These are phyloP conservation scores for Sungouiella thailandica DNA, from an alignment of 805 yeast species.

Conservation along the genomic window DNA sequence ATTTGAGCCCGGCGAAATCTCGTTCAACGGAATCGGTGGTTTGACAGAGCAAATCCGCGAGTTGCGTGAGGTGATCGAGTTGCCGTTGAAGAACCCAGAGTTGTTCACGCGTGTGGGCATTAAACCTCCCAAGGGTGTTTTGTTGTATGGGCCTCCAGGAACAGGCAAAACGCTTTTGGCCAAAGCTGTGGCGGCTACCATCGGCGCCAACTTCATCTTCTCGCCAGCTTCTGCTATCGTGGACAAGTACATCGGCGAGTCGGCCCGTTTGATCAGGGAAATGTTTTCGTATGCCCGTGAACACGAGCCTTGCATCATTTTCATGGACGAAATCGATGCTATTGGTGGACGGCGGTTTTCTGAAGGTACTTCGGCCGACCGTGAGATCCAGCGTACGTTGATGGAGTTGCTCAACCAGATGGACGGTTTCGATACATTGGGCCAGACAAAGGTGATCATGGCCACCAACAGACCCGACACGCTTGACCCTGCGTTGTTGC, in stretches of 20 bases:
- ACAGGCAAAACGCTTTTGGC: slow-evolving; percentile 96
- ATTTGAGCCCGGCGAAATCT: slow-evolving; percentile 94
- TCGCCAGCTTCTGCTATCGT: slow-evolving; percentile 99
- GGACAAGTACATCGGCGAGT: slow-evolving; percentile 96
- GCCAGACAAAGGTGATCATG: slow-evolving; percentile 96
- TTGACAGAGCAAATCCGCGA: slow-evolving; percentile 93
- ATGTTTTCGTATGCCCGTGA: slow-evolving; percentile 98
- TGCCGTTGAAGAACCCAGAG: slow-evolving; percentile 96
- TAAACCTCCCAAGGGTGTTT: slow-evolving; percentile 97
- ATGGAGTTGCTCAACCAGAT: slow-evolving; percentile 96
- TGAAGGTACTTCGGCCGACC: slow-evolving; percentile 97
- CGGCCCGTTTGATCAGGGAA: slow-evolving; percentile 93
- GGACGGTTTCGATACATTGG: slow-evolving; percentile 97
- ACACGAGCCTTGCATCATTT: slow-evolving; percentile 96
- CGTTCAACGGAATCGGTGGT: slow-evolving; percentile 95
- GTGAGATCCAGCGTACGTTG: slow-evolving; percentile 96
- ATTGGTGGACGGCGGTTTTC: no score
- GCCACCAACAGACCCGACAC: slow-evolving; percentile 99
- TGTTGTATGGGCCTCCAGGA: slow-evolving; percentile 97
- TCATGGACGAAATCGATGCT: slow-evolving; percentile 98
- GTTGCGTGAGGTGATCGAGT: slow-evolving; percentile 93
- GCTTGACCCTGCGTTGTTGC: slow-evolving; percentile 90
- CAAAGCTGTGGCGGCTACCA: slow-evolving; percentile 97
- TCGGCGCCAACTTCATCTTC: slow-evolving; percentile 95
- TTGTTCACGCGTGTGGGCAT: slow-evolving; percentile 93